Conservation (phyloP, 345 rosid genomes). For the Camelina neglecta region DNA sequence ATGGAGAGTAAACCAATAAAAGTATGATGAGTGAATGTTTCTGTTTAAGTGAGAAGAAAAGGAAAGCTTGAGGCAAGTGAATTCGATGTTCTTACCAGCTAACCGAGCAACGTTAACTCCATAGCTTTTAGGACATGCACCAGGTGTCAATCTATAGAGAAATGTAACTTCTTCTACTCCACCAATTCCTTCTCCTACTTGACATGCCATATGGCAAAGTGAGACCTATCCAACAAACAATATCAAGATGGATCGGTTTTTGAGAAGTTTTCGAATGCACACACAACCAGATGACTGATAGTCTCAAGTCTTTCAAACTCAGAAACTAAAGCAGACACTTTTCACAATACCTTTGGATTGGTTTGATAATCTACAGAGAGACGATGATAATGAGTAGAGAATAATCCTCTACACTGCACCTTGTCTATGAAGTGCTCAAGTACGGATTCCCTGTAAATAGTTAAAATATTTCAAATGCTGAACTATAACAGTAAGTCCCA, state of each 20-base stretch:
- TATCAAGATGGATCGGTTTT: slow-evolving; percentile 5
- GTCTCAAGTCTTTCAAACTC: slow-evolving; percentile 11
- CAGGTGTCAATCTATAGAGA: slow-evolving; percentile 78
- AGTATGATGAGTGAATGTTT: slow-evolving; percentile 18
- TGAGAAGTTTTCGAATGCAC: neutral
- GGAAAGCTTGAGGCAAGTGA: slow-evolving; percentile 2
- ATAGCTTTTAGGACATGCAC: slow-evolving; percentile 97
- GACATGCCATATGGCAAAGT: slow-evolving; percentile 91
- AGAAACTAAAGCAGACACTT: slow-evolving; percentile 19
- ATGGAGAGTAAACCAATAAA: slow-evolving; percentile 32
- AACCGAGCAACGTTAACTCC: slow-evolving; percentile 97
- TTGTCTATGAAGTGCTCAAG: slow-evolving; percentile 82
- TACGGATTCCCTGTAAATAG: slow-evolving; percentile 71
- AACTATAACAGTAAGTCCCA: neutral
- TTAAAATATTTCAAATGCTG: neutral
- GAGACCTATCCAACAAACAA: slow-evolving; percentile 62
- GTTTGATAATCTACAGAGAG: slow-evolving; percentile 72
- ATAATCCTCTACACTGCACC: slow-evolving; percentile 88
- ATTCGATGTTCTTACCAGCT: slow-evolving; percentile 63
- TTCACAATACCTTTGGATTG: slow-evolving; percentile 55
- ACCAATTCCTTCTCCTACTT: slow-evolving; percentile 68
- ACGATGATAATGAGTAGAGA: slow-evolving; percentile 95
- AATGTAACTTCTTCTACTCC: slow-evolving; percentile 89
- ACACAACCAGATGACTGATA: slow-evolving; percentile 20
- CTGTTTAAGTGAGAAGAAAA: slow-evolving; percentile 12